These are phyloP conservation scores for Xylariales sp. DNA, from an alignment of 2,329 filamentous ascomycete species.

Conservation along the genomic window DNA sequence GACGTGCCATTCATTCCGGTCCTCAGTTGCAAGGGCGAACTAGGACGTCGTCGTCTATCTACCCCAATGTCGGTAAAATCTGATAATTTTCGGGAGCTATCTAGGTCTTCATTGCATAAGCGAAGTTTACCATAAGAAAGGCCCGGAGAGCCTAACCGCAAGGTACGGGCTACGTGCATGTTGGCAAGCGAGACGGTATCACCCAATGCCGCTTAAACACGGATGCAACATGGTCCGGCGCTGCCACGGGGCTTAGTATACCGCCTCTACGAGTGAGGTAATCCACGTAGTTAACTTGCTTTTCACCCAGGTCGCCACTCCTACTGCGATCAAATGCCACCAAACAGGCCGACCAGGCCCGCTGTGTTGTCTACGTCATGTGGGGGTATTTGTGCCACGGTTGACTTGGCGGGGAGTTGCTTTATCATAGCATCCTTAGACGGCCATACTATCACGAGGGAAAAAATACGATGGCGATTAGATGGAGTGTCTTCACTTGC, in stretches of 20 bases:
- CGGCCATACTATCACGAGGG: too few relatives aligned
- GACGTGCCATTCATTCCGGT: too few relatives aligned
- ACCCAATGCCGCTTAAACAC: constrained; percentile 34
- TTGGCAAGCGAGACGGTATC: constrained; percentile 36
- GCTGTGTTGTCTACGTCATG: too few relatives aligned
- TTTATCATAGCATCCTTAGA: too few relatives aligned
- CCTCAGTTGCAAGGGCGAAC: not conserved
- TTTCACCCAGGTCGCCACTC: constrained; percentile 29
- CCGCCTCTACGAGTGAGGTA: constrained; percentile 30
- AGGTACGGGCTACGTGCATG: constrained; percentile 32
- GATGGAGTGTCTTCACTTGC: too few relatives aligned
- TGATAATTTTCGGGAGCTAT: not conserved
- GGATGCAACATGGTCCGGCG: constrained; percentile 24
- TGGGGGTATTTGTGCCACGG: too few relatives aligned
- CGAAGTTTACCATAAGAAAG: constrained; percentile 13
- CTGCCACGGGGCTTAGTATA: constrained; percentile 25
- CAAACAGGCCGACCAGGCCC: constrained; percentile 19
- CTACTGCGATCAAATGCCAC: constrained; percentile 21
- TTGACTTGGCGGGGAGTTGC: too few relatives aligned
- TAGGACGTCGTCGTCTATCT: constrained; percentile 19
- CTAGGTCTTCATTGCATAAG: constrained; percentile 15
- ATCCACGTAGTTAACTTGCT: constrained; percentile 20
- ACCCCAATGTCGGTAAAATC: constrained; percentile 9
- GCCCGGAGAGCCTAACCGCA: constrained; percentile 26
- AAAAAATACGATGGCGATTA: too few relatives aligned